These are phyloP conservation scores for Crithidia mellificae DNA, from an alignment of 208 protist species.

Conservation along the genomic window DNA sequence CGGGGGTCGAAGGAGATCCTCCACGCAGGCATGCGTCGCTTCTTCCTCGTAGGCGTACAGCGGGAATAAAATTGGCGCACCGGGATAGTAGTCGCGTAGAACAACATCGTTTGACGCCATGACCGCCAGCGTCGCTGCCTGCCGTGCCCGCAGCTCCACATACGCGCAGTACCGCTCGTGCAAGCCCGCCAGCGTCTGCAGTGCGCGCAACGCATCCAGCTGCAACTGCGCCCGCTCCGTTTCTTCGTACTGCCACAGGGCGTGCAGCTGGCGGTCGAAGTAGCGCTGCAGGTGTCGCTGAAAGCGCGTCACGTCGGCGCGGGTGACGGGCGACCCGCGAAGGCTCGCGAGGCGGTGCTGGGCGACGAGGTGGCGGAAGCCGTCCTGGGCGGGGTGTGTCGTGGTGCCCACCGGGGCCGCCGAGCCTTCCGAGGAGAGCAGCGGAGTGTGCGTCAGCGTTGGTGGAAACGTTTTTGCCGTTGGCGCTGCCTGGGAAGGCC, in stretches of 20 bases:
- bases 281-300: conserved; percentile 1
- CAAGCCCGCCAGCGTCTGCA: conserved; percentile 7
- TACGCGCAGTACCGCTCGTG: conserved; percentile 23
- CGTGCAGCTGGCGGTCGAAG: background rate
- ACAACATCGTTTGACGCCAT: background rate
- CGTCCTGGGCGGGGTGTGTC: background rate
- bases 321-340: background rate
- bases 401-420: background rate
- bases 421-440: background rate
- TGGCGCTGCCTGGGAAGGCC: background rate
- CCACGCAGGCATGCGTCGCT: background rate
- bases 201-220: background rate
- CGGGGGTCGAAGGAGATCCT: background rate
- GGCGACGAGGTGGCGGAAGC: conserved; percentile 1
- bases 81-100: background rate
- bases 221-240: conserved; percentile 16
- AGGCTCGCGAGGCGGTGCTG: background rate
- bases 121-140: background rate
- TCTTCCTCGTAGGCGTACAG: background rate
- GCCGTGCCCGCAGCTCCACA: background rate
- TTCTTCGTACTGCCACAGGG: conserved; percentile 18
- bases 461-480: background rate
- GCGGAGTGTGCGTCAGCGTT: background rate
- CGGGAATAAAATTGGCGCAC: background rate
- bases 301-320: background rate